Evolutionary conservation across 176 grass and related monocot species (phyloP), one percentile per base, ranked within the genome.

Genomic region (Carex scoparia): DNA sequence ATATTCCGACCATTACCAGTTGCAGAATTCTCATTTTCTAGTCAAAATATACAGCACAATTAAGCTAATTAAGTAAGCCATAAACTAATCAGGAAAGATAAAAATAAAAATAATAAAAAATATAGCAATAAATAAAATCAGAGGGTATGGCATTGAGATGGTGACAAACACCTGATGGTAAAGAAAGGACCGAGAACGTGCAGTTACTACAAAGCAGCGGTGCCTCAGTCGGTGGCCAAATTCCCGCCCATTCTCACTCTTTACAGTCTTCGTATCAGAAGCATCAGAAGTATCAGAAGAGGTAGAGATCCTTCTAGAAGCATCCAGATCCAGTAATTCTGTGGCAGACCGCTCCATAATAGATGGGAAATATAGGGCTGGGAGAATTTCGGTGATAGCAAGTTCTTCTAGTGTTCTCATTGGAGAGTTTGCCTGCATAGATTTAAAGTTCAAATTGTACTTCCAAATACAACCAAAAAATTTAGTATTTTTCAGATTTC

Each of bases 401-500:
- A 98, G 91, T 81, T 98, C 96, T 71, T 95, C 96, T 84, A 98
- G 82, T 64, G 90, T 98, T 85, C 81, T 91, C 81, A 95, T 85
- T n/a, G 96, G 93, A 86, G 91, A 98, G 49, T 94, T 98, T 2
- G 93, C 96, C 96, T 98, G 91, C 65, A 86, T 27, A 86, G 73
- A 82, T 84, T 83, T 84, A 72, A 79, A 9, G 49, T 4, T n/a
- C 28, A 84, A 31, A 86, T 72, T 72, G 16, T 48, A 23, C 10
- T 68, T 73, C 6, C 23, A 68, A 83, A 58, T 18, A 86, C 61
- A 88, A 57, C 84, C 3, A 85, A 75, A 1, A 27, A 1, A 14
- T 80, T 57, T 55, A 62, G 10, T 44, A 65, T 64, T 63, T 44
- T 27, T 78, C 74, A 81, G 8, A 65, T 81, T 63, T 48, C 59